Conservation (phyloP, 2,329 filamentous ascomycete genomes). For the Ceratocystis destructans region DNA sequence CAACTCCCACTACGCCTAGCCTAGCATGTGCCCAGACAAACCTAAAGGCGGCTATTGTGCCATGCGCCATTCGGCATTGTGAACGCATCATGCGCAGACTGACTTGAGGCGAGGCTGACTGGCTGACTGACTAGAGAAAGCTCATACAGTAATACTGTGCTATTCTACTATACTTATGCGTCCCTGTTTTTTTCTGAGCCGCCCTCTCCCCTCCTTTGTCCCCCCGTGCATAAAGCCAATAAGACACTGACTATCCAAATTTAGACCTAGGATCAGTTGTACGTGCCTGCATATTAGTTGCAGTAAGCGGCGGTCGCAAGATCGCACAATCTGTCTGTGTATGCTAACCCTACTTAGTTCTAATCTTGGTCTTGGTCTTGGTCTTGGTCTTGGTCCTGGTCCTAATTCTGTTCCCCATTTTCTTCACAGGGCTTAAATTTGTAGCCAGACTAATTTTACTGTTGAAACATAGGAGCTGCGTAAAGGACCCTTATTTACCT, state of each 20-base stretch:
- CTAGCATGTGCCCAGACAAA: neutral
- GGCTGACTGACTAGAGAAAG: neutral
- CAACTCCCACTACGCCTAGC: neutral
- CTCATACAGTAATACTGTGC: no score
- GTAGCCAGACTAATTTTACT: neutral
- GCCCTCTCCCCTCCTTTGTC: neutral
- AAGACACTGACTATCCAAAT: slow-evolving; percentile 1
- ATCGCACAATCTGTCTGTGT: neutral
- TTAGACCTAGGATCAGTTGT: neutral
- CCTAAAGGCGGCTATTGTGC: neutral
- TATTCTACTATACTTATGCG: no score
- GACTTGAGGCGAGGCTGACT: neutral
- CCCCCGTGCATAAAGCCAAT: neutral
- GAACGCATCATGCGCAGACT: neutral
- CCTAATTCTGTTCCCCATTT: no score
- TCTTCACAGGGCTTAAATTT: slow-evolving; percentile 1
- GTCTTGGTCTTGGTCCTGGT: no score
- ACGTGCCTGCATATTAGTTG: neutral
- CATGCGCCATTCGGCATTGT: neutral
- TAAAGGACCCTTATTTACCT: neutral
- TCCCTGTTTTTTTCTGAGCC: neutral
- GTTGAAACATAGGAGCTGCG: slow-evolving; percentile 1
- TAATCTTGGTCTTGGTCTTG: no score
- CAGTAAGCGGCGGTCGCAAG: neutral
- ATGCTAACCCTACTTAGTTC: no score